Evolutionary conservation across 2,329 filamentous ascomycete genomes (phyloP).

Genomic region (Neoascochyta sp.): DNA sequence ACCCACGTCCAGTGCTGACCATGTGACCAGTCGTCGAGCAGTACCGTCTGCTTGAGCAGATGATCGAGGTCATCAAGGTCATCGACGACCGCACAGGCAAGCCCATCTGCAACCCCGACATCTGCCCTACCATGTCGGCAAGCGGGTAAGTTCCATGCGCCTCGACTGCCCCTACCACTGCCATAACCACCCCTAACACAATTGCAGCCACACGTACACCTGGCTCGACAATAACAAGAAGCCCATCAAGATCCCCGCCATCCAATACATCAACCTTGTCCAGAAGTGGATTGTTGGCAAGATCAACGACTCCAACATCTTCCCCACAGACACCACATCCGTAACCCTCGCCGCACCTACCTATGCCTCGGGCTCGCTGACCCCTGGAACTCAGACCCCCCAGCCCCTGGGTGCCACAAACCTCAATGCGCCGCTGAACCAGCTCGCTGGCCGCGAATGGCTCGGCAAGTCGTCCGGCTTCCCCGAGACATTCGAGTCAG

Average conservation of each 20-base stretch:
- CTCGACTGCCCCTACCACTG: background rate
- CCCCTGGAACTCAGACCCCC: slow-evolving; percentile 41
- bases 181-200: slow-evolving; percentile 5
- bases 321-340: slow-evolving; percentile 77
- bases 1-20: slow-evolving; percentile 15
- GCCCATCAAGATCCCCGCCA: slow-evolving; percentile 86
- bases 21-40: slow-evolving; percentile 75
- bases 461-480: slow-evolving; percentile 83
- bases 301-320: slow-evolving; percentile 83
- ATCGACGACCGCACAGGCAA: slow-evolving; percentile 70
- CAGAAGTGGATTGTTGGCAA: slow-evolving; percentile 98
- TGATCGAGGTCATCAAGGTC: slow-evolving; percentile 84
- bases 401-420: slow-evolving; percentile 46
- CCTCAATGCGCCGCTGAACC: slow-evolving; percentile 55
- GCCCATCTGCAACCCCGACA: slow-evolving; percentile 77
- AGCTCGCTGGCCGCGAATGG: slow-evolving; percentile 69
- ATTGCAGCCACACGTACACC: slow-evolving; percentile 79
- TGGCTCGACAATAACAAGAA: slow-evolving; percentile 88
- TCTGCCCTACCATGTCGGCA: slow-evolving; percentile 90
- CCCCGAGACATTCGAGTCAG: slow-evolving; percentile 55
- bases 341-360: slow-evolving; percentile 62
- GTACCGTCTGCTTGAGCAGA: slow-evolving; percentile 82
- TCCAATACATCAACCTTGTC: slow-evolving; percentile 91
- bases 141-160: slow-evolving; percentile 66
- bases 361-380: slow-evolving; percentile 53